phyloP scores from a whole-genome alignment of 1,284 basidiomycete genomes.

The Coniferiporia sulphurascens region DNA sequence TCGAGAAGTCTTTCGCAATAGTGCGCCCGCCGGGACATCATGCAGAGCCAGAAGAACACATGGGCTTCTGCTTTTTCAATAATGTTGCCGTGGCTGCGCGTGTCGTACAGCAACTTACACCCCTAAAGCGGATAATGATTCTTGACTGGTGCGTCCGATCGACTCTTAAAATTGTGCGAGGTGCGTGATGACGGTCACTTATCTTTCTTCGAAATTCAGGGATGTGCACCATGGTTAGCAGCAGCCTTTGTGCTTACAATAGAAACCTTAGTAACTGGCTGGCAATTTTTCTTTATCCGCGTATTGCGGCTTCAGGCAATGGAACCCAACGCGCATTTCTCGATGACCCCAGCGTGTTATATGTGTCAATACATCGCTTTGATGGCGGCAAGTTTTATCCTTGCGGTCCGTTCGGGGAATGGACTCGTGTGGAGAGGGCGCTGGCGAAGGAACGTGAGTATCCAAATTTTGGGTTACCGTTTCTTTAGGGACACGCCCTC shows the following conservation, averaged over 20 bases:
- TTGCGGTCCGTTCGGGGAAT: constrained; percentile 85
- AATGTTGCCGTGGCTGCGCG: constrained; percentile 92
- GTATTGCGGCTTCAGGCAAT: constrained; percentile 56
- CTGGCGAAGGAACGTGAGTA: constrained; percentile 80
- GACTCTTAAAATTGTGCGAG: constrained; percentile 1
- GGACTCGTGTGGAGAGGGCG: constrained; percentile 80
- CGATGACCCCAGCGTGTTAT: constrained; percentile 88
- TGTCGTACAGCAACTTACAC: constrained; percentile 67
- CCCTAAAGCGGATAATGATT: constrained; percentile 81
- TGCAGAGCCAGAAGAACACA: constrained; percentile 94
- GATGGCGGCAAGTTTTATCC: constrained; percentile 92
- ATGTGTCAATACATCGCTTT: constrained; percentile 94
- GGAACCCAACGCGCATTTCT: constrained; percentile 96
- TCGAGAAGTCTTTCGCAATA: constrained; percentile 91
- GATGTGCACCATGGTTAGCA: constrained; percentile 91
- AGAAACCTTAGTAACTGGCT: constrained; percentile 13
- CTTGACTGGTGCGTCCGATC: constrained; percentile 79
- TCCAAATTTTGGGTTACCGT: background rate
- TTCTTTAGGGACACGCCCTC: background rate
- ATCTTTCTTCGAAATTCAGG: constrained; percentile 42
- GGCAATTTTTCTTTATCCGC: background rate
- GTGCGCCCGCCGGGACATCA: constrained; percentile 98
- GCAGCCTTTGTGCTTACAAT: constrained; percentile 18
- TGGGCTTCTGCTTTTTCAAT: constrained; percentile 99
- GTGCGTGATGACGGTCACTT: background rate